Evolutionary conservation across 2,329 filamentous ascomycete genomes (phyloP).

Genomic region (Fusarium dimerum): DNA sequence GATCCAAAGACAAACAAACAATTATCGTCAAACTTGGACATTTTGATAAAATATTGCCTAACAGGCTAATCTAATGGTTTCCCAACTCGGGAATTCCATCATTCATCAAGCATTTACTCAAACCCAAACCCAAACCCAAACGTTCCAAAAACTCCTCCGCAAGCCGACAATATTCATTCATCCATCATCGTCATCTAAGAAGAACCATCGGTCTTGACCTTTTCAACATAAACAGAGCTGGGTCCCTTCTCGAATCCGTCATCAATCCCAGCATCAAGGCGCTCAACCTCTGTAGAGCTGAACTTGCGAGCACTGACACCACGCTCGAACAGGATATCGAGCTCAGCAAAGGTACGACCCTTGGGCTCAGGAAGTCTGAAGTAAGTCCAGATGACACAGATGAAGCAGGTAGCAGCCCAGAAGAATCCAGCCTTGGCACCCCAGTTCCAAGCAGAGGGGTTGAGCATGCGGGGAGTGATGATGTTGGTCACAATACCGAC

Average conservation of each 20-base stretch:
- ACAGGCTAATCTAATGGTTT: too few species aligned
- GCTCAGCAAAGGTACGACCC: slow-evolving; percentile 54
- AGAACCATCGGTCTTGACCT: slow-evolving; percentile 1
- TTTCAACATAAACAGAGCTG: slow-evolving; percentile 10
- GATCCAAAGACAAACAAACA: too few species aligned
- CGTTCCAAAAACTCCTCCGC: too few species aligned
- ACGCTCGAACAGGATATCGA: slow-evolving; percentile 56
- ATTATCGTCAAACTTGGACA: too few species aligned
- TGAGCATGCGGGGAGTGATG: slow-evolving; percentile 49
- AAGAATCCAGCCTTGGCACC: slow-evolving; percentile 50
- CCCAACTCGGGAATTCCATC: too few species aligned
- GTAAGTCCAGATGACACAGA: slow-evolving; percentile 51
- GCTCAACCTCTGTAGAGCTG: slow-evolving; percentile 31
- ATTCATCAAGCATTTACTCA: too few species aligned
- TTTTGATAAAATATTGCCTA: too few species aligned
- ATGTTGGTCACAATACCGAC: slow-evolving; percentile 48
- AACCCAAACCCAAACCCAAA: too few species aligned
- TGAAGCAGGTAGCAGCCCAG: slow-evolving; percentile 46
- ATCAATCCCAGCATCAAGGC: slow-evolving; percentile 22
- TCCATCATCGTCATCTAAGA: too few species aligned
- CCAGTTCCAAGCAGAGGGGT: slow-evolving; percentile 48
- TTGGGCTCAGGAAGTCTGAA: slow-evolving; percentile 57
- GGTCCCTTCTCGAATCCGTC: slow-evolving; percentile 15
- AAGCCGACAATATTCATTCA: too few species aligned
- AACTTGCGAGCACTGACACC: slow-evolving; percentile 45